Evolutionary conservation across 495 filamentous ascomycete genomes (phyloP).

Genomic region (Neurospora discreta): DNA sequence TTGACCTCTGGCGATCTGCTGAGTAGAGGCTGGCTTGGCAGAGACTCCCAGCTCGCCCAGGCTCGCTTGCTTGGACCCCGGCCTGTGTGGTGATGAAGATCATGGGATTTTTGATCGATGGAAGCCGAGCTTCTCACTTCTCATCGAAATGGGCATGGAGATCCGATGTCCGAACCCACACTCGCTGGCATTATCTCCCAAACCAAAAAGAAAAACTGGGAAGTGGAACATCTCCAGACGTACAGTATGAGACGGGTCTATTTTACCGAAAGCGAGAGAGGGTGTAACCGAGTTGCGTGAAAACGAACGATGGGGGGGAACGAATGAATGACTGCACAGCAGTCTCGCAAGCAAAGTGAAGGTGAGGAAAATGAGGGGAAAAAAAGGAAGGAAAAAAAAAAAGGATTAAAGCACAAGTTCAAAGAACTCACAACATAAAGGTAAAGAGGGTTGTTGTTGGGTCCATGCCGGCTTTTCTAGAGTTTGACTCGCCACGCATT

Average conservation of each 20-base stretch:
- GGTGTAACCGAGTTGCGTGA: not conserved
- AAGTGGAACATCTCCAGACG: not conserved
- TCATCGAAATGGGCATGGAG: not conserved
- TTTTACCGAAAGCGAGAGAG: not conserved
- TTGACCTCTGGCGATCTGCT: not conserved
- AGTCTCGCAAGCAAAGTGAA: constrained; percentile 6
- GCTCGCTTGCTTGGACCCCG: not conserved
- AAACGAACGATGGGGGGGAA: not conserved
- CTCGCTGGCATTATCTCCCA: not conserved
- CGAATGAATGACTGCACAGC: not conserved
- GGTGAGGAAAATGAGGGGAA: constrained; percentile 8
- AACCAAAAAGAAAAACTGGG: not conserved
- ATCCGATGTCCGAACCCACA: not conserved
- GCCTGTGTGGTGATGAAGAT: not conserved
- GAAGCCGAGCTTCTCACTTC: not conserved
- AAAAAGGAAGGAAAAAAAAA: constrained; percentile 34
- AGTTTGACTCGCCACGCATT: constrained; percentile 15
- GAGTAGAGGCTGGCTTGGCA: not conserved
- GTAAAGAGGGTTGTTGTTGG: constrained; percentile 64
- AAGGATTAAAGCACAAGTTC: constrained; percentile 17
- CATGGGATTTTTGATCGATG: not conserved
- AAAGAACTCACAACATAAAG: constrained; percentile 55
- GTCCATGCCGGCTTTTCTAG: constrained; percentile 37
- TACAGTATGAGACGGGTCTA: not conserved
- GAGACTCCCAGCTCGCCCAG: not conserved